phyloP scores from a whole-genome alignment of 2,329 filamentous ascomycete genomes.

The Monosporascus sp. region DNA sequence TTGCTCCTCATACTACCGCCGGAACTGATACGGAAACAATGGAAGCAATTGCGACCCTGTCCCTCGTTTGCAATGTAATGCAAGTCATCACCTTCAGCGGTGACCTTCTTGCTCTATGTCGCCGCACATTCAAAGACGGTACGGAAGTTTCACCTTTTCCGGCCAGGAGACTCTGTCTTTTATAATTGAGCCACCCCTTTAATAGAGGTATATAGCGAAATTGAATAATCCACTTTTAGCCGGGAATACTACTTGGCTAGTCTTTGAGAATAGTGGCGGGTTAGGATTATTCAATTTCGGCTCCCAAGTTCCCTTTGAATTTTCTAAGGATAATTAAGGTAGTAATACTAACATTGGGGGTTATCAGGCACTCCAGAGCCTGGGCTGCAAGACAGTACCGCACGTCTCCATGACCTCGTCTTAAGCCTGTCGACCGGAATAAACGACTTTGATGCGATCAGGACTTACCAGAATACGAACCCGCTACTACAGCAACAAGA shows the following conservation, averaged over 20 bases:
- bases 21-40: neutral
- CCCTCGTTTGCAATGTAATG: neutral
- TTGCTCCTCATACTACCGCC: too few relatives aligned
- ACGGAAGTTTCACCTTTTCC: neutral
- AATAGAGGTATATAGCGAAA: too few relatives aligned
- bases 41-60: neutral
- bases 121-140: constrained; percentile 1
- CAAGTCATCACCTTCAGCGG: neutral
- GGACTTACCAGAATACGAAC: neutral
- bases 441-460: constrained; percentile 1
- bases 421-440: neutral
- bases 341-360: neutral
- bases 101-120: constrained; percentile 1
- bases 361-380: neutral
- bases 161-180: too few relatives aligned
- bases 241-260: too few relatives aligned
- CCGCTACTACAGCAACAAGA: neutral
- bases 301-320: too few relatives aligned
- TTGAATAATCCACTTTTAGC: too few relatives aligned
- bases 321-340: too few relatives aligned
- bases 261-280: too few relatives aligned
- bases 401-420: neutral
- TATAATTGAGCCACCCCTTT: too few relatives aligned
- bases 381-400: neutral
- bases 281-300: too few relatives aligned